Percentiles rank a stretch among this genome's conserved stretches.
These are phyloP conservation scores for Camellia granthamiana DNA, from an alignment of 148 eudicot genomes.

Conservation along the genomic window DNA sequence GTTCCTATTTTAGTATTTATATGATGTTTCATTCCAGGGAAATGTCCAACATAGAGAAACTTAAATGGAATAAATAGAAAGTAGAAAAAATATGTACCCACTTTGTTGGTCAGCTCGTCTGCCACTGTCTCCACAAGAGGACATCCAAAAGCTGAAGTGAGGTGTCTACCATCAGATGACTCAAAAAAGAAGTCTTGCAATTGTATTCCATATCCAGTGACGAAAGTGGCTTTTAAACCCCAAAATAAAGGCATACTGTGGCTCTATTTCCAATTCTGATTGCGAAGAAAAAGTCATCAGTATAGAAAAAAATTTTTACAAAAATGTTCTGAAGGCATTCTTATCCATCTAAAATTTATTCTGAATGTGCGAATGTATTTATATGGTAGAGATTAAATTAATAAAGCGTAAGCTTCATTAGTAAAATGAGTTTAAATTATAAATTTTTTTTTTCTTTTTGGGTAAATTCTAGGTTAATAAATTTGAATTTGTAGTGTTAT, in stretches of 20 bases:
- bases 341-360: too few species aligned
- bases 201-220: slow-evolving; percentile 80
- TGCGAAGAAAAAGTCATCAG: slow-evolving; percentile 22
- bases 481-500: too few species aligned
- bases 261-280: slow-evolving; percentile 90
- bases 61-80: background rate
- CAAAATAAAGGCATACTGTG: slow-evolving; percentile 91
- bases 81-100: slow-evolving; percentile 19
- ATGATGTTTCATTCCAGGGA: background rate
- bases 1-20: slow-evolving; percentile 2
- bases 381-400: too few species aligned
- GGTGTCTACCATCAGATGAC: slow-evolving; percentile 65
- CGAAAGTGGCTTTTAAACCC: slow-evolving; percentile 85
- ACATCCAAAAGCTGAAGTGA: slow-evolving; percentile 74
- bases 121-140: slow-evolving; percentile 72
- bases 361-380: too few species aligned
- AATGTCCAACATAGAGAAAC: background rate
- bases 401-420: too few species aligned
- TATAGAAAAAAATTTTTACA: background rate
- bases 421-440: too few species aligned
- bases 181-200: slow-evolving; percentile 81
- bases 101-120: slow-evolving; percentile 73
- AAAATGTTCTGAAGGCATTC: too few species aligned
- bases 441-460: too few species aligned
- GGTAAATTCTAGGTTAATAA: too few species aligned